Conservation (phyloP, 108 stramenopile species). For the Skeletonema marinoi region DNA sequence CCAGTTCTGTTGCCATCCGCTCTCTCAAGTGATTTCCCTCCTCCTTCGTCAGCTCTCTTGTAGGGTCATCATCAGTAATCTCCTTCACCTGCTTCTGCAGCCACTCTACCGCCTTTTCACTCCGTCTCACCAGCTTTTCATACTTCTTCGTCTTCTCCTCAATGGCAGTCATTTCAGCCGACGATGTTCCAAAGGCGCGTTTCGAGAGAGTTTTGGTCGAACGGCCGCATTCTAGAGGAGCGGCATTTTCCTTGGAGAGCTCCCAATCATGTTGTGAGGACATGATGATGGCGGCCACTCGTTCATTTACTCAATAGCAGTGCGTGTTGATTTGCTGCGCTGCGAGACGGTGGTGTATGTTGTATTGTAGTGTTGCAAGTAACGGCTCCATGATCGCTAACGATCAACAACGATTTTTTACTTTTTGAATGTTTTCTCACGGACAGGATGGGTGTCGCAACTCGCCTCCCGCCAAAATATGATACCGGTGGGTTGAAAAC, state of each 20-base stretch:
- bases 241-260: constrained; percentile 81
- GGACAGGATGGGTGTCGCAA: too few relatives aligned
- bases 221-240: constrained; percentile 79
- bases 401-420: too few relatives aligned
- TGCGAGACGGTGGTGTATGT: too few relatives aligned
- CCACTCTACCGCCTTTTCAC: constrained; percentile 52
- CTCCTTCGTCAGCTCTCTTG: constrained; percentile 39
- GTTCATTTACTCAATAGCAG: too few relatives aligned
- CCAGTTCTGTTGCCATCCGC: constrained; percentile 16
- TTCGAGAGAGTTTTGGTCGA: constrained; percentile 56
- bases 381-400: too few relatives aligned
- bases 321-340: too few relatives aligned
- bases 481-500: too few relatives aligned
- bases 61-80: neutral
- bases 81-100: constrained; percentile 12
- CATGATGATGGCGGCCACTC: too few relatives aligned
- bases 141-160: constrained; percentile 50
- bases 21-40: constrained; percentile 20
- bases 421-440: too few relatives aligned
- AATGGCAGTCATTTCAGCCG: constrained; percentile 9
- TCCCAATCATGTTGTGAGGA: constrained; percentile 62
- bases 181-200: constrained; percentile 35
- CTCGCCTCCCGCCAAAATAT: too few relatives aligned
- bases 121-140: constrained; percentile 66
- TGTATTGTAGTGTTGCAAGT: too few relatives aligned